Evolutionary conservation across 805 yeast genomes (phyloP).

Genomic region (Scheffersomyces spartinae): DNA sequence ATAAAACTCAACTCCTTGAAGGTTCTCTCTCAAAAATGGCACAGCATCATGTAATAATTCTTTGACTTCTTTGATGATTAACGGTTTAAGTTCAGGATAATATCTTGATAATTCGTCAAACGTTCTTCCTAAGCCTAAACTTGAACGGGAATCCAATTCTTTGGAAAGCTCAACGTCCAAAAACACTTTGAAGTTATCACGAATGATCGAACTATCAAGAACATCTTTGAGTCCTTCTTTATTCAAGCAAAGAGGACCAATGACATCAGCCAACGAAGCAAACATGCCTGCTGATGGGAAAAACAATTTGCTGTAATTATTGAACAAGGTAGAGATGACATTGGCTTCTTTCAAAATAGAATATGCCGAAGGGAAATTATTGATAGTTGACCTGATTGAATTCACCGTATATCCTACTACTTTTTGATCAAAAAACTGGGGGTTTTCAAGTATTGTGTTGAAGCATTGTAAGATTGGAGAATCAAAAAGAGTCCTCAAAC

Average conservation of each 20-base stretch:
- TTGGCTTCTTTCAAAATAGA: conserved; percentile 69
- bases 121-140: conserved; percentile 53
- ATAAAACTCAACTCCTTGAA: conserved; percentile 34
- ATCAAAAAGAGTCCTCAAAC: conserved; percentile 76
- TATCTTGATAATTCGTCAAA: conserved; percentile 79
- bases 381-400: conserved; percentile 59
- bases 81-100: conserved; percentile 59
- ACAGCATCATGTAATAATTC: conserved; percentile 37
- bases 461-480: conserved; percentile 61
- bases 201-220: conserved; percentile 24
- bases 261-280: conserved; percentile 53
- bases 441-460: conserved; percentile 45
- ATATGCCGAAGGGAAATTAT: conserved; percentile 86
- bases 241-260: conserved; percentile 78
- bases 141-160: conserved; percentile 39
- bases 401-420: conserved; percentile 51
- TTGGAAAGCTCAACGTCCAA: conserved; percentile 37
- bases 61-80: conserved; percentile 38
- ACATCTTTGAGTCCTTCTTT: conserved; percentile 57
- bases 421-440: conserved; percentile 54
- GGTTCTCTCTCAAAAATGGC: conserved; percentile 13
- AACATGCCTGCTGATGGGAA: conserved; percentile 49
- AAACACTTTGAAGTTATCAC: conserved; percentile 39
- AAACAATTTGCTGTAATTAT: conserved; percentile 43
- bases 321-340: conserved; percentile 53